These are phyloP conservation scores for Plasmopara halstedii DNA, from an alignment of 352 stramenopile species.

Conservation along the genomic window DNA sequence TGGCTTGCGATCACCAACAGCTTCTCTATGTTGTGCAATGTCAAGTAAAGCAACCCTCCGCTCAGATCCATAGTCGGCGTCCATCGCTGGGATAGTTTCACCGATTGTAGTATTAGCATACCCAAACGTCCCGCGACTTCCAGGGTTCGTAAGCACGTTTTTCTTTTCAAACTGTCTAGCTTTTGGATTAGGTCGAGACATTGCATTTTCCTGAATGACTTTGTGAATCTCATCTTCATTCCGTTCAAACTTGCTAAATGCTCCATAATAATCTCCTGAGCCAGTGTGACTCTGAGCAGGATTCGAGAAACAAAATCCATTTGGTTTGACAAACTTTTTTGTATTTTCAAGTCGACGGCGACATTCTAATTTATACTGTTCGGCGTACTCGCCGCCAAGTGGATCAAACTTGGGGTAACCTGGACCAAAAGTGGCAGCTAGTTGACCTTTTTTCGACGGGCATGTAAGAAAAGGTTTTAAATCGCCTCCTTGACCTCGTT, in stretches of 20 bases:
- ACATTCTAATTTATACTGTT: constrained; percentile 64
- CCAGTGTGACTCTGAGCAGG: constrained; percentile 53
- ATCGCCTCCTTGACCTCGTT: constrained; percentile 43
- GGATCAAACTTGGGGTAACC: constrained; percentile 59
- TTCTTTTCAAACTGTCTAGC: constrained; percentile 59
- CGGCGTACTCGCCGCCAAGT: constrained; percentile 47
- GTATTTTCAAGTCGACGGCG: constrained; percentile 67
- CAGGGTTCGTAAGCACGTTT: constrained; percentile 55
- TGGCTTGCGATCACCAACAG: constrained; percentile 59
- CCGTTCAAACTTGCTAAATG: constrained; percentile 55
- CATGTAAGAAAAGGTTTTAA: constrained; percentile 71
- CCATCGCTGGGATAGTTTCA: constrained; percentile 34
- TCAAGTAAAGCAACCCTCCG: constrained; percentile 21
- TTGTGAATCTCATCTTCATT: constrained; percentile 59
- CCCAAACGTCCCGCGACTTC: constrained; percentile 64
- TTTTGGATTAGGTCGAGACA: constrained; percentile 39
- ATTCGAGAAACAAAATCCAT: constrained; percentile 57
- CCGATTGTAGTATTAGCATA: constrained; percentile 67
- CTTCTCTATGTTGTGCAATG: constrained; percentile 32
- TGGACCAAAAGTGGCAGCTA: constrained; percentile 51
- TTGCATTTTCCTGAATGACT: constrained; percentile 32
- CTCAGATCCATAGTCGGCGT: constrained; percentile 61
- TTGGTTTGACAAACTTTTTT: constrained; percentile 58
- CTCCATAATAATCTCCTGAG: constrained; percentile 62
- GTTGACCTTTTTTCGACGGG: constrained; percentile 53